Conservation (phyloP, 257 asterid species). For the Solanum microdontum region DNA sequence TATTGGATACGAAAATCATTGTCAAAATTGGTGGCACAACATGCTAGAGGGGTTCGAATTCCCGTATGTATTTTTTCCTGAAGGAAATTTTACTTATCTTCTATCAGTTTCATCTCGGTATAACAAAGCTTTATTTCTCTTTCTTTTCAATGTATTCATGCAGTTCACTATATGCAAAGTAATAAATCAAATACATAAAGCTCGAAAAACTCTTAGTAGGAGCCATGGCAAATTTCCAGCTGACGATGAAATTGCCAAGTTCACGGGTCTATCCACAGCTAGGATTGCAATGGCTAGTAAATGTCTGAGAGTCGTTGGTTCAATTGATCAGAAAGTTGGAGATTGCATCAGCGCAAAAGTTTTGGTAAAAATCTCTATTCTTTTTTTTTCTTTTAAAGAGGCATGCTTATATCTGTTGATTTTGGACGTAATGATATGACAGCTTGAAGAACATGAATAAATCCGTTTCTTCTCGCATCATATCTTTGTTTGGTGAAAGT, state of each 20-base stretch:
- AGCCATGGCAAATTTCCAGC: constrained; percentile 53
- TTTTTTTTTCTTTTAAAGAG: background rate
- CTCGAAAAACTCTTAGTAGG: constrained; percentile 49
- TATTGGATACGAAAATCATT: constrained; percentile 76
- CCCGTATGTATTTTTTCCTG: constrained; percentile 45
- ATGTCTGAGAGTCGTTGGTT: constrained; percentile 73
- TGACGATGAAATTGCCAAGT: constrained; percentile 52
- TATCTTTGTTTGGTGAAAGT: background rate
- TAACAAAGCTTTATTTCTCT: background rate
- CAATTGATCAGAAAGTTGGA: constrained; percentile 65
- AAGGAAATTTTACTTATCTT: background rate
- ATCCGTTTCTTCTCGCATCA: background rate
- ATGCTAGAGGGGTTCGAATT: constrained; percentile 66
- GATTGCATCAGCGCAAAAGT: constrained; percentile 28
- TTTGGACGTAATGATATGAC: background rate
- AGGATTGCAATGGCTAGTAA: constrained; percentile 50
- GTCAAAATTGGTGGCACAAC: constrained; percentile 47
- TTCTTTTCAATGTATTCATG: constrained; percentile 7
- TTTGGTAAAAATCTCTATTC: constrained; percentile 25
- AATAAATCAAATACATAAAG: constrained; percentile 55
- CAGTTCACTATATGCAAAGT: constrained; percentile 61
- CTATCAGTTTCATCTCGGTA: background rate
- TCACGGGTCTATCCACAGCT: constrained; percentile 56
- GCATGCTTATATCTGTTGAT: background rate
- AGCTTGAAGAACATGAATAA: background rate